Evolutionary conservation across 129 eudicot genomes (phyloP).

Genomic region (Saussurea involucrata): DNA sequence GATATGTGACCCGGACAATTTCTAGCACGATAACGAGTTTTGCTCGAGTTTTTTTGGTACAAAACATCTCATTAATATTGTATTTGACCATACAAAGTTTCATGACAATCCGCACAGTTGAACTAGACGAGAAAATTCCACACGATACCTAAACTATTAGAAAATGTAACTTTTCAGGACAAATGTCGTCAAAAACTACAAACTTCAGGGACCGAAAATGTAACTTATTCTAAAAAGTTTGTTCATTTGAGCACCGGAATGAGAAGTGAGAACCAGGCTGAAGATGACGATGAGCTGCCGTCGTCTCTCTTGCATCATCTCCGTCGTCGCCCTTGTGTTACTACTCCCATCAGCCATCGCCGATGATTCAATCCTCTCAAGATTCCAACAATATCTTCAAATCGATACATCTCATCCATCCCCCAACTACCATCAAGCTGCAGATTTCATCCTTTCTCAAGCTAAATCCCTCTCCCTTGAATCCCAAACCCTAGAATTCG

Average conservation of each 20-base stretch:
- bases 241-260: not conserved
- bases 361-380: slow-evolving; percentile 35
- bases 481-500: slow-evolving; percentile 58
- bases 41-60: too few species aligned
- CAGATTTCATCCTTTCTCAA: slow-evolving; percentile 65
- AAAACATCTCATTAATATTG: too few species aligned
- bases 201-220: not conserved
- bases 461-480: slow-evolving; percentile 73
- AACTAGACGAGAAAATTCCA: too few species aligned
- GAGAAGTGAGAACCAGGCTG: not conserved
- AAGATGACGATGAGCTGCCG: not conserved
- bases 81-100: too few species aligned
- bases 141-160: too few species aligned
- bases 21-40: too few species aligned
- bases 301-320: not conserved
- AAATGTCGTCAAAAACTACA: not conserved
- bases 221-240: not conserved
- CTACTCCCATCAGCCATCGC: not conserved
- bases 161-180: not conserved
- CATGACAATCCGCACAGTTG: too few species aligned
- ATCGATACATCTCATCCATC: slow-evolving; percentile 87
- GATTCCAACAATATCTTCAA: slow-evolving; percentile 75
- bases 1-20: too few species aligned
- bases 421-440: slow-evolving; percentile 66
- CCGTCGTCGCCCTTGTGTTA: not conserved